phyloP scores from a whole-genome alignment of 805 yeast species.

The Zygosaccharomyces lentus region DNA sequence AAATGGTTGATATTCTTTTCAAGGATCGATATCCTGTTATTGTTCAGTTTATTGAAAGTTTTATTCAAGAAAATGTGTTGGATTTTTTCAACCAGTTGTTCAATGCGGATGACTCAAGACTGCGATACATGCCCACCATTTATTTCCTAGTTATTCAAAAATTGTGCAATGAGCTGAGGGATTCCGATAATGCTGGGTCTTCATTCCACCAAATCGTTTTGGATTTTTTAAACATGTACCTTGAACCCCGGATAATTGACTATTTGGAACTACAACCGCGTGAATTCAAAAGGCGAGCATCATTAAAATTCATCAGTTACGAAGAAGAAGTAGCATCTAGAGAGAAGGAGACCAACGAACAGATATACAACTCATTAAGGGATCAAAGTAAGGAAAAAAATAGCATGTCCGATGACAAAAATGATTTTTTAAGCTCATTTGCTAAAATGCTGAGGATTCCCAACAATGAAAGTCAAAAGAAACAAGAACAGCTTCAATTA shows the following conservation, averaged over 20 bases:
- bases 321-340: slow-evolving; percentile 27
- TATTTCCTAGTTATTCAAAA: slow-evolving; percentile 29
- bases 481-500: slow-evolving; percentile 45
- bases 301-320: slow-evolving; percentile 26
- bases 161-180: slow-evolving; percentile 37
- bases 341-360: slow-evolving; percentile 41
- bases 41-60: slow-evolving; percentile 36
- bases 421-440: slow-evolving; percentile 60
- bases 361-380: slow-evolving; percentile 39
- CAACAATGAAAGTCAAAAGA: slow-evolving; percentile 24
- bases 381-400: slow-evolving; percentile 33
- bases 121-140: slow-evolving; percentile 31
- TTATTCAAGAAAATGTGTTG: slow-evolving; percentile 37
- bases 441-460: slow-evolving; percentile 53
- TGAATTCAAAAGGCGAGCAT: slow-evolving; percentile 30
- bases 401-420: slow-evolving; percentile 36
- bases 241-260: slow-evolving; percentile 35
- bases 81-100: slow-evolving; percentile 28
- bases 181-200: slow-evolving; percentile 37
- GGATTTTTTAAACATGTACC: slow-evolving; percentile 37
- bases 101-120: slow-evolving; percentile 20
- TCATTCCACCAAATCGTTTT: slow-evolving; percentile 29
- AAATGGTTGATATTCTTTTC: slow-evolving; percentile 39
- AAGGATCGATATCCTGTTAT: slow-evolving; percentile 39
- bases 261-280: slow-evolving; percentile 34